Base-by-base conservation (phyloP, 1,139 yeast genomes). In the Candida tunisiensis region DNA sequence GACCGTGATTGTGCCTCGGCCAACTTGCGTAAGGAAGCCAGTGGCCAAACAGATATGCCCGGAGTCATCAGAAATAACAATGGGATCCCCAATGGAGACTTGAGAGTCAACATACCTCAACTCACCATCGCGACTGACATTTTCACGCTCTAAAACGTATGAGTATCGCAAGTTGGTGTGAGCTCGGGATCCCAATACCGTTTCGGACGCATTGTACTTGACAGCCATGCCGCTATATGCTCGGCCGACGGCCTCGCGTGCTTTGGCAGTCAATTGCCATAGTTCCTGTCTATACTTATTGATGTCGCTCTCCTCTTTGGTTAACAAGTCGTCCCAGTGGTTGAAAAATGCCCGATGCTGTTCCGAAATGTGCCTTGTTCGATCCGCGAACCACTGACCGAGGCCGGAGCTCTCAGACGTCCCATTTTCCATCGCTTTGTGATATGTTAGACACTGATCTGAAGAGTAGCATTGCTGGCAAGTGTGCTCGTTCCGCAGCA, bases 21-120 rank as follows among this genome's bases (percentile, higher is more conserved):
- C 39, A 19, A 79, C 52, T 3, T 50, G 42, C 8, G 57, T 49
- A 4, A 83, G 58, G 26, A 49, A 51, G 0, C 93, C 94, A 31
- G 60, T 60, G 2, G 83, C 69, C 16, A 83, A 44, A 0, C 82
- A 78, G 47, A 74, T 73, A 46, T 75, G 83, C 1, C 93, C 93
- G 1, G 50, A 39, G 40, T 79, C 92, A 45, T 80, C 93, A 41
- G 94, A 80, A 1, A 83, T 56, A 14, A 77, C 60, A 2, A 85
- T 65, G 6, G 43, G 46, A 19, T 54, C 58, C 9, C 51, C 52
- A 6, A 34, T 27, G 8, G 28, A 26, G 20, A 52, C 27, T 21
- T 37, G n/a, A n/a, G n/a, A n/a, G n/a, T n/a, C n/a, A n/a, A n/a
- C n/a, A n/a, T n/a, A n/a, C n/a, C n/a, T n/a, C n/a, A n/a, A n/a